Percentiles rank a stretch among this genome's conserved stretches.
Evolutionary conservation across 116 monocot species (phyloP).

Genomic region (Trichopus zeylanicus): DNA sequence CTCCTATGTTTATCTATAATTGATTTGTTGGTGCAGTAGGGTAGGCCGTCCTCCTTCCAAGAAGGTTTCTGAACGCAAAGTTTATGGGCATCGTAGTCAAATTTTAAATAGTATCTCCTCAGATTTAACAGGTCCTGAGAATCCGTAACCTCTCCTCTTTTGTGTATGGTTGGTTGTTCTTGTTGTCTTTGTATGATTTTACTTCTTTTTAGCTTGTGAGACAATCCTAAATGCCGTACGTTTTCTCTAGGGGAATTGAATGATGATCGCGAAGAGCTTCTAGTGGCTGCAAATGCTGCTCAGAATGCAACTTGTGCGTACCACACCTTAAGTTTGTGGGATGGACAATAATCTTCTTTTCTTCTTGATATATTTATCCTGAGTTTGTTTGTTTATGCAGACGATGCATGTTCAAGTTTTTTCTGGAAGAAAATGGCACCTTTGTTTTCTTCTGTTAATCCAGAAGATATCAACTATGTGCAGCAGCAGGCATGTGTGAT

Average conservation of each 20-base stretch:
- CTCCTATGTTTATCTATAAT: no score
- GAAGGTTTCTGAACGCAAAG: constrained; percentile 71
- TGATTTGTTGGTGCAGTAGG: constrained; percentile 39
- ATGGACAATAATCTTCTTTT: neutral
- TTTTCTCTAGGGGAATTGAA: constrained; percentile 47
- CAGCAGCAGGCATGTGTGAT: constrained; percentile 43
- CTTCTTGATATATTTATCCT: neutral
- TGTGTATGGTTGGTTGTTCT: neutral
- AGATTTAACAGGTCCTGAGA: constrained; percentile 52
- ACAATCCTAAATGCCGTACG: no score
- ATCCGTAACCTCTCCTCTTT: neutral
- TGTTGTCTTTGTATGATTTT: neutral
- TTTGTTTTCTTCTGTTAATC: constrained; percentile 39
- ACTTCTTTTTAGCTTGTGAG: neutral
- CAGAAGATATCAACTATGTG: constrained; percentile 38
- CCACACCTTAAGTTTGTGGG: neutral
- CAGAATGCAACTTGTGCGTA: constrained; percentile 36
- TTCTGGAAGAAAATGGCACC: constrained; percentile 80
- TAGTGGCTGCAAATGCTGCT: constrained; percentile 58
- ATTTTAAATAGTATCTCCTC: constrained; percentile 17
- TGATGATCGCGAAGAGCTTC: constrained; percentile 73
- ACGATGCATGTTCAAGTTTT: constrained; percentile 27
- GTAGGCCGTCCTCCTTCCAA: constrained; percentile 77
- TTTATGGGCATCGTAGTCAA: constrained; percentile 41
- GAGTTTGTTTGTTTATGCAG: constrained; percentile 20